Evolutionary conservation across 1,284 basidiomycete genomes (phyloP), one percentile per base, ranked within the genome.

Genomic region (Boletus holoroseus): DNA sequence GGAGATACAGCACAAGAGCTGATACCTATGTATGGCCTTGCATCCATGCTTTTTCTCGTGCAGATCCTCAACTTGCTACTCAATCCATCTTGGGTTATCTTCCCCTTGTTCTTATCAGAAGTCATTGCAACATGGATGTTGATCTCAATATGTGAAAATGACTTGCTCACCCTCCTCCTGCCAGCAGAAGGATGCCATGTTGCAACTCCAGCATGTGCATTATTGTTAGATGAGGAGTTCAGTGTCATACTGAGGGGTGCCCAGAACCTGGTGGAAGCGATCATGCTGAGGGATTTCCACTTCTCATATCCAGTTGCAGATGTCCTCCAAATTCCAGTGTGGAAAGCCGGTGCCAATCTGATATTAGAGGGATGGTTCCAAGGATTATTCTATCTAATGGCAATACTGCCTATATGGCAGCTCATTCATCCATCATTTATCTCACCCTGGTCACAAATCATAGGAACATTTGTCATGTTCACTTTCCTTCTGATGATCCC

Each of bases 191-290:
- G 3, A n/a, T 8, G 11, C n/a, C 1, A 3, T 12, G 4, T 11
- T 1, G 34, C 35, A 3, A 24, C 31, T 0, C 44, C 26, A 3
- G 35, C 27, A 3, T 49, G 7, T 13, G 46, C 24, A 1, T 24
- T 32, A 4, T 18, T 54, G 38, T 13, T 54, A 36, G 44, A 49
- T 36, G 36, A 27, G 3, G 44, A 54, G 11, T 49, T 55, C 30
- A 38, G 16, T 9, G 3, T 54, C 8, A 9, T 55, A 11, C 16
- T 54, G 13, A 38, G 4, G 0, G 52, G 44, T 9, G 7, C 20
- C 16, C 31, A 39, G 30, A 35, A 9, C 20, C 8, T 43, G n/a
- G 51, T 43, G 2, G 52, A 54, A 26, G 43, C 44, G 35, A 35
- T 54, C 6, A 26, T 39, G 22, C 50, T 42, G 38, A 30, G 32